A percentile compares a stretch with the other conserved stretches of the same genome.
Conservation (phyloP, 495 filamentous ascomycete species). For the Talaromyces liani region DNA sequence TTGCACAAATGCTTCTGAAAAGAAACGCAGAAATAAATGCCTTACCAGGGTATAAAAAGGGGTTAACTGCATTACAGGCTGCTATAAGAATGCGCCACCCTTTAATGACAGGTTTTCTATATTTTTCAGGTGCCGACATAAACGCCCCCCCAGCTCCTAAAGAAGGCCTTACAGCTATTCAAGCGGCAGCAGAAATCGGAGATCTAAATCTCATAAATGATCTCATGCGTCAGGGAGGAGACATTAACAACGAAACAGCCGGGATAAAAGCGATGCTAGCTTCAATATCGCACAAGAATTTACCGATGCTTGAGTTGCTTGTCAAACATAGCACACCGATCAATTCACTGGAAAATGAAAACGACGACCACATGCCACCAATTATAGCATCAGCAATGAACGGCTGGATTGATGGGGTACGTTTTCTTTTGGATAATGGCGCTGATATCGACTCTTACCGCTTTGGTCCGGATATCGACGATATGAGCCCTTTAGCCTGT, state of each 20-base stretch:
- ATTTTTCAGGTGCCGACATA: slow-evolving; percentile 14
- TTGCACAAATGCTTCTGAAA: slow-evolving; percentile 10
- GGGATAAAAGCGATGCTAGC: slow-evolving; percentile 20
- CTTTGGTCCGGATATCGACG: background rate
- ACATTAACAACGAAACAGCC: slow-evolving; percentile 19
- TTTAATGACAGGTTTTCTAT: slow-evolving; percentile 11
- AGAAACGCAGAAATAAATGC: slow-evolving; percentile 21
- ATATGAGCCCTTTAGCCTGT: background rate
- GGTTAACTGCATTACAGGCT: slow-evolving; percentile 21
- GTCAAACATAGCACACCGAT: slow-evolving; percentile 12
- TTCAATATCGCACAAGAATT: slow-evolving; percentile 9
- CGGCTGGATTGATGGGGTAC: slow-evolving; percentile 5
- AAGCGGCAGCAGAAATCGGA: slow-evolving; percentile 10
- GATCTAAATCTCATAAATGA: slow-evolving; percentile 5
- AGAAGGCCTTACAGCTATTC: slow-evolving; percentile 17
- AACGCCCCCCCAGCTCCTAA: slow-evolving; percentile 13
- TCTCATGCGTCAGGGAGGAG: slow-evolving; percentile 9
- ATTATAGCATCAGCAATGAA: slow-evolving; percentile 1
- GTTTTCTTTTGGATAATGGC: slow-evolving; percentile 11
- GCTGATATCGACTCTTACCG: slow-evolving; percentile 6
- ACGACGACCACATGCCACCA: background rate
- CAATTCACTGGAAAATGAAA: background rate
- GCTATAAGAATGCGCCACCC: slow-evolving; percentile 17
- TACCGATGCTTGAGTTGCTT: slow-evolving; percentile 9
- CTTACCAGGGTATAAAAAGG: slow-evolving; percentile 12